phyloP scores from a whole-genome alignment of 169 alveolate species.

The Fabrea salina region DNA sequence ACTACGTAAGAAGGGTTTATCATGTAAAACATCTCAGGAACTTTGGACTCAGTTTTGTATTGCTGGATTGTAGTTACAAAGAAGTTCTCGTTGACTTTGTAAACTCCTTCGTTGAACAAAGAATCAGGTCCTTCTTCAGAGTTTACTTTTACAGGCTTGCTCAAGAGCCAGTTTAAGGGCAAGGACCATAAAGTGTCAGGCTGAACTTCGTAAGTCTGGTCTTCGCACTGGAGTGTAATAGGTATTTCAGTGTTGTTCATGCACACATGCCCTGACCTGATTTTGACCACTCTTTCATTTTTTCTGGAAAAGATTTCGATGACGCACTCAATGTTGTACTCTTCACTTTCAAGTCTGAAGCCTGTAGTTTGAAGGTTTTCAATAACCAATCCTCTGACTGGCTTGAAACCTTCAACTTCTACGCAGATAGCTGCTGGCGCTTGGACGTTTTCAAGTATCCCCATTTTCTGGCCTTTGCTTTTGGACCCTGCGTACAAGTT shows the following conservation, averaged over 20 bases:
- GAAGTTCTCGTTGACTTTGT: background rate
- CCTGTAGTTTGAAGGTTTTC: background rate
- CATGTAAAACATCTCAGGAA: background rate
- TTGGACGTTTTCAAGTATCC: background rate
- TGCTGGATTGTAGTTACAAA: background rate
- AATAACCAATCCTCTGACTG: background rate
- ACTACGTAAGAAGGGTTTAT: background rate
- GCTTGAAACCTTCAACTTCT: background rate
- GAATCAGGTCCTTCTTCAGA: background rate
- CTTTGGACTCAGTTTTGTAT: background rate
- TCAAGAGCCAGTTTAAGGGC: constrained; percentile 10
- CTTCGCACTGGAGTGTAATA: background rate
- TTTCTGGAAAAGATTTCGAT: background rate
- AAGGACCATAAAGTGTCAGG: background rate
- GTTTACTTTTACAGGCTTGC: background rate
- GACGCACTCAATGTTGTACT: background rate
- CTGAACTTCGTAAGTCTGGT: background rate
- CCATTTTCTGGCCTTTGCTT: background rate
- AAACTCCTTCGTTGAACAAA: background rate
- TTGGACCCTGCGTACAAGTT: background rate
- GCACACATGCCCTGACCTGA: background rate
- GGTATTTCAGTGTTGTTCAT: background rate
- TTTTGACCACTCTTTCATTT: background rate
- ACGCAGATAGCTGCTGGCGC: background rate
- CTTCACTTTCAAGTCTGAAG: background rate